These are phyloP conservation scores for Trichoderma orchidacearum DNA, from an alignment of 495 filamentous ascomycete species.

Conservation along the genomic window DNA sequence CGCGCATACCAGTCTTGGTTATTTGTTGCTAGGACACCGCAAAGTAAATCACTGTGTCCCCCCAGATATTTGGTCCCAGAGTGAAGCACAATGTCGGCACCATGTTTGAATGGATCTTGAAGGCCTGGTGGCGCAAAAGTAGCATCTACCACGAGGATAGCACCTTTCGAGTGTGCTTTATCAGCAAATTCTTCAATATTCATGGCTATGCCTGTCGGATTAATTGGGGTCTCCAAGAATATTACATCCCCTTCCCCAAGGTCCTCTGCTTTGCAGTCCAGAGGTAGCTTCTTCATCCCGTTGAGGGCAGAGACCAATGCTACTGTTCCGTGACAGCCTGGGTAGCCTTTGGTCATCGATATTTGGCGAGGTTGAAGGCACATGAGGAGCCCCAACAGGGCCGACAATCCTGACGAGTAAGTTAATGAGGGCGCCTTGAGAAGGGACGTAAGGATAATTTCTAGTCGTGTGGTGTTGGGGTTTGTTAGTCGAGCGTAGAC, in stretches of 20 bases:
- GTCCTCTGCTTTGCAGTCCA: constrained; percentile 31
- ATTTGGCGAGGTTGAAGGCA: constrained; percentile 66
- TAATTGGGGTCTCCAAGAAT: constrained; percentile 83
- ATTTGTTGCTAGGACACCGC: constrained; percentile 61
- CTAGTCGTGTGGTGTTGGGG: constrained; percentile 68
- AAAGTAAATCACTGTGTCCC: constrained; percentile 82
- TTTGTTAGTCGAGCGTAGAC: constrained; percentile 68
- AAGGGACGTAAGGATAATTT: constrained; percentile 63
- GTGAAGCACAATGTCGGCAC: constrained; percentile 81
- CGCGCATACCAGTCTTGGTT: constrained; percentile 34
- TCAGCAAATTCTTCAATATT: constrained; percentile 54
- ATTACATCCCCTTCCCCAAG: constrained; percentile 67
- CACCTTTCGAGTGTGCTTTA: constrained; percentile 58
- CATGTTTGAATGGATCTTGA: constrained; percentile 68
- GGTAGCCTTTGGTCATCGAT: constrained; percentile 71
- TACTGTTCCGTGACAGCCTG: constrained; percentile 81
- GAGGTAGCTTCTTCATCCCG: constrained; percentile 47
- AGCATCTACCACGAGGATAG: constrained; percentile 68
- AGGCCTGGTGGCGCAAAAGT: constrained; percentile 86
- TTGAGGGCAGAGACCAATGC: constrained; percentile 54
- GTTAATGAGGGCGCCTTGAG: constrained; percentile 54
- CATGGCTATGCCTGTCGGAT: constrained; percentile 70
- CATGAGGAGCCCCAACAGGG: constrained; percentile 73
- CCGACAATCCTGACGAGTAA: constrained; percentile 75
- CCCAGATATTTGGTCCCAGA: constrained; percentile 90